These are phyloP conservation scores for Starmerella roubikii DNA, from an alignment of 805 yeast genomes.

Conservation along the genomic window DNA sequence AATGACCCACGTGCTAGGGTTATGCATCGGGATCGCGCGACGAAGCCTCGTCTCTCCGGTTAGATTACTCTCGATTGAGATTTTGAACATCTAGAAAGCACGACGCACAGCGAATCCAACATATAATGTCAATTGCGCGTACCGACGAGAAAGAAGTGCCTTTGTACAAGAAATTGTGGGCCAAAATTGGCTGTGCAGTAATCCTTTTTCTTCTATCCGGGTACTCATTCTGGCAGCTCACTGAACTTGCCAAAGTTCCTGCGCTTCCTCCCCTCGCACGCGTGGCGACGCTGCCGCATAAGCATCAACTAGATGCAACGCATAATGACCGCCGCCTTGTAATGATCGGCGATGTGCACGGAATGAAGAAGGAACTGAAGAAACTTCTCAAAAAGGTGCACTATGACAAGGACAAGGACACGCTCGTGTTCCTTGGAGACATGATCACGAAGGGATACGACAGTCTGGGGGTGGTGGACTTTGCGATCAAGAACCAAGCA, in stretches of 20 bases:
- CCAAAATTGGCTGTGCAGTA: background rate
- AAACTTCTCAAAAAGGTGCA: conserved; percentile 40
- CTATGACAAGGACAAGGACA: conserved; percentile 32
- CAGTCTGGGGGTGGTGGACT: conserved; percentile 55
- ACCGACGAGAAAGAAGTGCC: too few species aligned
- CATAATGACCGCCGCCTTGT: conserved; percentile 35
- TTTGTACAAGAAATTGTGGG: background rate
- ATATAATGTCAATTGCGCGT: too few species aligned
- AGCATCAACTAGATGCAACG: conserved; percentile 8
- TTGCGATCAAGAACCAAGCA: conserved; percentile 42
- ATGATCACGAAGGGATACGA: conserved; percentile 75
- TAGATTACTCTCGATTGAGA: too few species aligned
- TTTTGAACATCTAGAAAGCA: too few species aligned
- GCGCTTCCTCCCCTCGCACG: conserved; percentile 19
- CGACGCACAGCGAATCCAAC: too few species aligned
- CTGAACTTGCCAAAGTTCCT: conserved; percentile 1
- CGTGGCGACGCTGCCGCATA: conserved; percentile 17
- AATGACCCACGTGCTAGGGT: too few species aligned
- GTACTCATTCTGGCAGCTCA: background rate
- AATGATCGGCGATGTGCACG: conserved; percentile 81
- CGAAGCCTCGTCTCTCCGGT: too few species aligned
- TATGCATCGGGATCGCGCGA: too few species aligned
- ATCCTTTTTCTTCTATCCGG: background rate
- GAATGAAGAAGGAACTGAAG: conserved; percentile 45
- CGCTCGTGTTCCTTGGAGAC: conserved; percentile 66